Conservation (phyloP, 495 filamentous ascomycete genomes). For the Penicillium chermesinum region DNA sequence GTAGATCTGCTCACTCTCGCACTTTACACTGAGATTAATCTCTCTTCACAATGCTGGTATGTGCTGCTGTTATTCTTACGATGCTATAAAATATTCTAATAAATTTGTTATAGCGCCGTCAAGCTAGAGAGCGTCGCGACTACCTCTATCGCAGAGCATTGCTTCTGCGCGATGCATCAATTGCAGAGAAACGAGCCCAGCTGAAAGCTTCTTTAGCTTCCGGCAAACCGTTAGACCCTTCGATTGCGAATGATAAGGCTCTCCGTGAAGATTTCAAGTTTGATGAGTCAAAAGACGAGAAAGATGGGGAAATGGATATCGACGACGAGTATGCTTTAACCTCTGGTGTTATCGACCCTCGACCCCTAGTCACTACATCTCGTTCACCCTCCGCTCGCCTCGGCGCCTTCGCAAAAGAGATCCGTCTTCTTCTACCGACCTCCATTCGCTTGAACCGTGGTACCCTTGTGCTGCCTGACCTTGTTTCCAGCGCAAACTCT, state of each 20-base stretch:
- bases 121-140: slow-evolving; percentile 83
- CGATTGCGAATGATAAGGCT: slow-evolving; percentile 82
- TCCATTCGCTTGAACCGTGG: slow-evolving; percentile 87
- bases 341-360: slow-evolving; percentile 77
- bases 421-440: slow-evolving; percentile 85
- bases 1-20: slow-evolving; percentile 1
- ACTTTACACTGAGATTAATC: slow-evolving; percentile 6
- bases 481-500: slow-evolving; percentile 73
- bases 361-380: slow-evolving; percentile 88
- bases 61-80: slow-evolving; percentile 7
- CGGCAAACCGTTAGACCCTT: slow-evolving; percentile 78
- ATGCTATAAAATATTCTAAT: slow-evolving; percentile 3
- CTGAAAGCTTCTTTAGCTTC: slow-evolving; percentile 79
- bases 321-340: slow-evolving; percentile 93
- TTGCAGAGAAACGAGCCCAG: slow-evolving; percentile 82
- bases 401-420: slow-evolving; percentile 89
- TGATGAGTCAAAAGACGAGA: slow-evolving; percentile 64
- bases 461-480: slow-evolving; percentile 77
- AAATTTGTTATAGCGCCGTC: slow-evolving; percentile 46
- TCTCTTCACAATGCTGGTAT: slow-evolving; percentile 39
- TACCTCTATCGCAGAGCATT: slow-evolving; percentile 85
- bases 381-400: slow-evolving; percentile 81
- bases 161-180: slow-evolving; percentile 84
- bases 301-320: slow-evolving; percentile 54
- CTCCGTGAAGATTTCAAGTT: slow-evolving; percentile 89